Base-by-base conservation (phyloP, 2,329 filamentous ascomycete species). In the Sclerotinia nivalis region DNA sequence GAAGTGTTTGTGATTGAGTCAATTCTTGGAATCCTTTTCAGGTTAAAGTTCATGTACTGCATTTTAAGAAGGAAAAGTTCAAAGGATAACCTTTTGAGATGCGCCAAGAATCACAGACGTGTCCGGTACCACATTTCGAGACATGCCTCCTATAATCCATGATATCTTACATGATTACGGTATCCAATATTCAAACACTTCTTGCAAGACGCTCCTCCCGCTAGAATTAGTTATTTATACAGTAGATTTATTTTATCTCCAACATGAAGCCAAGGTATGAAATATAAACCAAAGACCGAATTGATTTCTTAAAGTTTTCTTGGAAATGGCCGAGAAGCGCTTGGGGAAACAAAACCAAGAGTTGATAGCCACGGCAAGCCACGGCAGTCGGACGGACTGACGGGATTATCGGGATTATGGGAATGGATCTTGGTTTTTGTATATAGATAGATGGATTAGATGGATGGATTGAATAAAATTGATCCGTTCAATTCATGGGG, bases 331-430 rank as follows among this genome's bases (percentile, higher is more conserved):
- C 40, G 40, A 43, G 40, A 43, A 43, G 47, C 31, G 47, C 60
- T 52, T 64, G 47, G 61, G 61, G 31, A 64, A 64, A 52, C 15
- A 37, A 37, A 12, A 20, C 60, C 60, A 64, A 64, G 60, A 40
- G 22, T 59, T 59, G 12, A 59, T 40, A 59, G 22, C 34, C 55
- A 59, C 55, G 55, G 55, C 56, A 47, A 45, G 43, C 7, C 31
- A 47, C 45, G 60, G 60, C 45, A 49, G 20, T 62, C 43, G 45
- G 60, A 22, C 28, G 45, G 60, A 31, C 13, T 25, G 31, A 37
- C 60, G 60, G 60, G 45, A 25, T 6, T n/a, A 50, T 34, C 45
- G 45, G 60, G 45, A 25, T 50, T 62, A 37, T 6, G 12, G 7
- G 22, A n/a, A 59, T 40, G 56, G n/a, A 59, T 59, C 34, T 59